Percentiles rank a stretch among this genome's conserved stretches.
These are phyloP conservation scores for Entamoeba dispar DNA, from an alignment of 208 protist genomes.

Conservation along the genomic window DNA sequence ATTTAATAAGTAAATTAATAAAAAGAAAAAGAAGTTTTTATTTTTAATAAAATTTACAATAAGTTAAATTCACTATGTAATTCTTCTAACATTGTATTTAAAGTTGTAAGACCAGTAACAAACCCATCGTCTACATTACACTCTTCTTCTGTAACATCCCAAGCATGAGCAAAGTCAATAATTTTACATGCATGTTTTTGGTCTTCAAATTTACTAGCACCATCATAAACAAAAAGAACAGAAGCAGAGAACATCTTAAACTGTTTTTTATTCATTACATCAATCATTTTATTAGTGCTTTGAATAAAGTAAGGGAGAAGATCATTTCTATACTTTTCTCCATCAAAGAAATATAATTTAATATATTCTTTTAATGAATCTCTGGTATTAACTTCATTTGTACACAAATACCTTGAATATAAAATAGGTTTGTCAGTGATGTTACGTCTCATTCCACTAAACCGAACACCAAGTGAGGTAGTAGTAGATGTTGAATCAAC, in stretches of 20 bases:
- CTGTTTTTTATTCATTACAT: background rate
- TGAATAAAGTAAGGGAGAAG: background rate
- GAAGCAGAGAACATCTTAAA: background rate
- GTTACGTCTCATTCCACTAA: background rate
- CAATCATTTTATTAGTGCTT: background rate
- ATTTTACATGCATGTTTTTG: background rate
- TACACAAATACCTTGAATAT: background rate
- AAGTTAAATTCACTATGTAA: background rate
- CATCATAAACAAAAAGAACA: background rate
- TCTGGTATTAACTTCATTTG: background rate
- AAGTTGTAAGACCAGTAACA: background rate
- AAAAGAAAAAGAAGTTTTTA: too few species aligned
- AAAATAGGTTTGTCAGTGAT: background rate
- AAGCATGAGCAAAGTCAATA: background rate
- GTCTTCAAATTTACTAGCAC: background rate
- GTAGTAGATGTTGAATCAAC: background rate
- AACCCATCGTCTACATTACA: background rate
- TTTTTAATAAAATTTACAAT: too few species aligned
- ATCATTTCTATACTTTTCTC: background rate
- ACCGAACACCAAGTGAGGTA: background rate
- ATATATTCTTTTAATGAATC: background rate
- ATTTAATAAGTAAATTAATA: too few species aligned
- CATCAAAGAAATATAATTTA: background rate
- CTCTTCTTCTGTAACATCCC: background rate
- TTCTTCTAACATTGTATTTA: background rate